phyloP scores from a whole-genome alignment of 169 alveolate species.

The Plasmodium vinckei region DNA sequence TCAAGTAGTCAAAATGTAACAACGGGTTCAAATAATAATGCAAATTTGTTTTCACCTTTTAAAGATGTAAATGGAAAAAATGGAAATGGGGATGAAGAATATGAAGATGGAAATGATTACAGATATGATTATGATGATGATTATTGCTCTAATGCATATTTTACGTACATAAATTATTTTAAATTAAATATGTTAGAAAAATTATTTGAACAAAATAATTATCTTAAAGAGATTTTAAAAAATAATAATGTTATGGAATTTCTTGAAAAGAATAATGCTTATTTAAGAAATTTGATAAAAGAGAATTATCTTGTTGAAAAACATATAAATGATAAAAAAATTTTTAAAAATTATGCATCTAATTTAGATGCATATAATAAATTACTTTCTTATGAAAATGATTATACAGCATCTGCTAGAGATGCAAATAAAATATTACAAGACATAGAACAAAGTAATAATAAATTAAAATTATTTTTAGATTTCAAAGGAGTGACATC shows the following conservation, averaged over 20 bases:
- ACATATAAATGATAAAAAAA: constrained; percentile 25
- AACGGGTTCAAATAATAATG: too few species aligned
- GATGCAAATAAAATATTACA: constrained; percentile 39
- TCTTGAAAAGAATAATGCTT: constrained; percentile 22
- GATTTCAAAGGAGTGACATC: not conserved
- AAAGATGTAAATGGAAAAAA: not conserved
- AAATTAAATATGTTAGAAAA: constrained; percentile 52
- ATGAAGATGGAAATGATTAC: not conserved
- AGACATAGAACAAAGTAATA: constrained; percentile 23
- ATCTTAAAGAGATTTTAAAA: constrained; percentile 36
- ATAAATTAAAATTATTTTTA: constrained; percentile 14
- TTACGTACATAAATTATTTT: constrained; percentile 31
- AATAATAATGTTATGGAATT: constrained; percentile 36
- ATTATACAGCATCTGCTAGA: constrained; percentile 9
- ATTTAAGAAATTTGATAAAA: constrained; percentile 43
- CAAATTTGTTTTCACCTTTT: not conserved
- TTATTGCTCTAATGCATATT: not conserved
- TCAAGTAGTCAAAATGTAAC: not conserved
- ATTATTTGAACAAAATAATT: constrained; percentile 44
- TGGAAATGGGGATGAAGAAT: not conserved
- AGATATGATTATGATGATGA: not conserved
- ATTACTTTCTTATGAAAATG: constrained; percentile 7
- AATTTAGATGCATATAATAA: constrained; percentile 4
- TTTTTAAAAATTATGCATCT: constrained; percentile 10
- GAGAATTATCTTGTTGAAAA: constrained; percentile 52